Evolutionary conservation across 2,329 filamentous ascomycete species (phyloP).

Genomic region (Verticillium longisporum): DNA sequence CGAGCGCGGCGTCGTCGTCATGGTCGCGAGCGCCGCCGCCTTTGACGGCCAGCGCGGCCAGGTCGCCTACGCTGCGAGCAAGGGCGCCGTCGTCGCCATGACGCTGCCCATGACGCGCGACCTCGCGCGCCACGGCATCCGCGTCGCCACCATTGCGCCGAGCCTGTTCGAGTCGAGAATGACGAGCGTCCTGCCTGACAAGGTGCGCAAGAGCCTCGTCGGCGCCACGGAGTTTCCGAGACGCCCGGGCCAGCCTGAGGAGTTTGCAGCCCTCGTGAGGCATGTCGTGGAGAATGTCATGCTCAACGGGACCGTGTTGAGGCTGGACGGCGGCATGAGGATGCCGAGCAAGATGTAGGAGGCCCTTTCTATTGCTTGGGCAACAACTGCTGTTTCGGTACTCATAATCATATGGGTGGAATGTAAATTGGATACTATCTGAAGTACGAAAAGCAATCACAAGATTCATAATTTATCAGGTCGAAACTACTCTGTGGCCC

Average conservation of each 20-base stretch:
- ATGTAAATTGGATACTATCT: too few relatives aligned
- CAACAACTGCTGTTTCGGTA: too few relatives aligned
- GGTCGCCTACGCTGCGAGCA: slow-evolving; percentile 67
- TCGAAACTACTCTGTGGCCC: neutral
- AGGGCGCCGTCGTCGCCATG: slow-evolving; percentile 68
- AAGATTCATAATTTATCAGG: too few relatives aligned
- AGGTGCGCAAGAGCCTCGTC: slow-evolving; percentile 59
- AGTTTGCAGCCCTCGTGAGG: slow-evolving; percentile 63
- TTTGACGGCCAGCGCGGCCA: slow-evolving; percentile 80
- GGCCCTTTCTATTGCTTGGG: too few relatives aligned
- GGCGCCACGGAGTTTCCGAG: slow-evolving; percentile 69
- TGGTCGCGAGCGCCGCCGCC: slow-evolving; percentile 70
- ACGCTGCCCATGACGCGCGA: slow-evolving; percentile 74
- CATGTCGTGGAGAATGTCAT: slow-evolving; percentile 67
- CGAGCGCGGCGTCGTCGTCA: slow-evolving; percentile 69
- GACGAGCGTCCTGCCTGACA: slow-evolving; percentile 65
- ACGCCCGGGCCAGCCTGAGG: slow-evolving; percentile 57
- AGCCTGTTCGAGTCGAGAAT: slow-evolving; percentile 70
- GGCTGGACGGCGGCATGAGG: slow-evolving; percentile 67
- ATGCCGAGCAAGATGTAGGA: slow-evolving; percentile 66
- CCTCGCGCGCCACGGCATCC: slow-evolving; percentile 64
- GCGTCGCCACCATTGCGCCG: slow-evolving; percentile 70
- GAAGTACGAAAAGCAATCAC: too few relatives aligned
- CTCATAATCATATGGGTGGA: too few relatives aligned
- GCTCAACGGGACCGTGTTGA: slow-evolving; percentile 69